A percentile compares a stretch with the other conserved stretches of the same genome.
Conservation (phyloP, 2,329 filamentous ascomycete species). For the Cercospora berteroae region DNA sequence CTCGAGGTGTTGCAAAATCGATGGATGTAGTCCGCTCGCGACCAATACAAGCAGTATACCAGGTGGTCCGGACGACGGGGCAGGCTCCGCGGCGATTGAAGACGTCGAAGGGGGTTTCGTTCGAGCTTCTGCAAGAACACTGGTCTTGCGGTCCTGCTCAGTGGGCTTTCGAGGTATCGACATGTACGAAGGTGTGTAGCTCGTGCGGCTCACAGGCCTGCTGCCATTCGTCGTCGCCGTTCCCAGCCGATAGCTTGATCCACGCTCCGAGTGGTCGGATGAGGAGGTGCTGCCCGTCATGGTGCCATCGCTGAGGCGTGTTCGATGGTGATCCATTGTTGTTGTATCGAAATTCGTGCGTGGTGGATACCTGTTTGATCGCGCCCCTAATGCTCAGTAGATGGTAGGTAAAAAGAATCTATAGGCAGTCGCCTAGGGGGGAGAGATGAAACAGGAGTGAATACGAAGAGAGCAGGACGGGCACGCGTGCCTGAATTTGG, state of each 20-base stretch:
- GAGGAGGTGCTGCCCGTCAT: slow-evolving; percentile 6
- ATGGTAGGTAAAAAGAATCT: neutral
- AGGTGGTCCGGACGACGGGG: slow-evolving; percentile 4
- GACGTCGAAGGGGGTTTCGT: slow-evolving; percentile 2
- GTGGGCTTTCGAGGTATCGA: slow-evolving; percentile 12
- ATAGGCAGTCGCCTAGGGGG: neutral
- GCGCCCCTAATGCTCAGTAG: neutral
- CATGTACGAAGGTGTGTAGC: slow-evolving; percentile 18
- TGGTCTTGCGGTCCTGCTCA: slow-evolving; percentile 3
- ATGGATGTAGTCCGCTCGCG: slow-evolving; percentile 12
- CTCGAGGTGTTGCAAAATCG: slow-evolving; percentile 22
- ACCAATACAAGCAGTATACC: slow-evolving; percentile 22
- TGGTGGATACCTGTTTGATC: neutral
- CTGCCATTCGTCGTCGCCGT: slow-evolving; percentile 9
- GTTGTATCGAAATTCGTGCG: neutral
- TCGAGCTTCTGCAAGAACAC: neutral
- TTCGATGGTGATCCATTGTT: slow-evolving; percentile 3
- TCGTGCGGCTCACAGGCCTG: slow-evolving; percentile 5
- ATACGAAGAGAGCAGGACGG: neutral
- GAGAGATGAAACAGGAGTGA: slow-evolving; percentile 1
- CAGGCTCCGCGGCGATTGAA: neutral
- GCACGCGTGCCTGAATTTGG: slow-evolving; percentile 3
- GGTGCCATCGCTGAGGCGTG: slow-evolving; percentile 3
- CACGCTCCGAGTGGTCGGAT: slow-evolving; percentile 7
- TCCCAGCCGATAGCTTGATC: slow-evolving; percentile 11